A percentile compares a stretch with the other conserved stretches of the same genome.
phyloP scores from a whole-genome alignment of 2,329 filamentous ascomycete genomes.

The Huntiella abstrusa region DNA sequence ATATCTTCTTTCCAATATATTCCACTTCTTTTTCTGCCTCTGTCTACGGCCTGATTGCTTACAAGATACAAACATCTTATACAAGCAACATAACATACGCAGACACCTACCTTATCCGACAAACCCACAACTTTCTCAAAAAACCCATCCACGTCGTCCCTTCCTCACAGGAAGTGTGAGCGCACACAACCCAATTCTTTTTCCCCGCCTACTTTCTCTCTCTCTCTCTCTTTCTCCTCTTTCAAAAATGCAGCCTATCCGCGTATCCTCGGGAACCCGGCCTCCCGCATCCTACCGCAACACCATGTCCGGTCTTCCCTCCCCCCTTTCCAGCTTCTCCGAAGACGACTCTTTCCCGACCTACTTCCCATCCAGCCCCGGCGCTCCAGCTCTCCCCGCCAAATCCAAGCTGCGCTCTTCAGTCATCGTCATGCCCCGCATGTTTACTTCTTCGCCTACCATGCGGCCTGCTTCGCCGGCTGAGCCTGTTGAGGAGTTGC shows the following conservation, averaged over 20 bases:
- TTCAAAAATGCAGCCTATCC: conserved; percentile 7
- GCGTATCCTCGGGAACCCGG: conserved; percentile 5
- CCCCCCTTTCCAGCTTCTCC: conserved; percentile 12
- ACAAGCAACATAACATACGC: too few species aligned
- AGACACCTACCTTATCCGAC: too few species aligned
- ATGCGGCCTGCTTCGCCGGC: not conserved
- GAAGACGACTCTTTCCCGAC: conserved; percentile 7
- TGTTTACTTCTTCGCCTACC: not conserved
- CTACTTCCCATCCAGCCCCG: conserved; percentile 7
- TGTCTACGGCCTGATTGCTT: not conserved
- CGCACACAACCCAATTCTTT: not conserved
- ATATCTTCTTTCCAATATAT: not conserved
- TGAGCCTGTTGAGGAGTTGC: conserved; percentile 19
- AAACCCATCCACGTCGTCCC: too few species aligned
- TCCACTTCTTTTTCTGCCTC: not conserved
- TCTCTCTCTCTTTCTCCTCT: not conserved
- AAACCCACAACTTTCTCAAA: too few species aligned
- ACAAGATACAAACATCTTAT: not conserved
- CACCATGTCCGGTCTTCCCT: conserved; percentile 8
- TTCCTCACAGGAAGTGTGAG: too few species aligned
- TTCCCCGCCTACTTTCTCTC: not conserved
- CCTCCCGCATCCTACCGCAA: conserved; percentile 8
- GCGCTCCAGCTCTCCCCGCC: conserved; percentile 23
- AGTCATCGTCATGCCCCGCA: conserved; percentile 19
- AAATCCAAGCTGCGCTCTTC: conserved; percentile 27